Conservation (phyloP, 73 alveolate species). For the Paramecium sonneborni region DNA sequence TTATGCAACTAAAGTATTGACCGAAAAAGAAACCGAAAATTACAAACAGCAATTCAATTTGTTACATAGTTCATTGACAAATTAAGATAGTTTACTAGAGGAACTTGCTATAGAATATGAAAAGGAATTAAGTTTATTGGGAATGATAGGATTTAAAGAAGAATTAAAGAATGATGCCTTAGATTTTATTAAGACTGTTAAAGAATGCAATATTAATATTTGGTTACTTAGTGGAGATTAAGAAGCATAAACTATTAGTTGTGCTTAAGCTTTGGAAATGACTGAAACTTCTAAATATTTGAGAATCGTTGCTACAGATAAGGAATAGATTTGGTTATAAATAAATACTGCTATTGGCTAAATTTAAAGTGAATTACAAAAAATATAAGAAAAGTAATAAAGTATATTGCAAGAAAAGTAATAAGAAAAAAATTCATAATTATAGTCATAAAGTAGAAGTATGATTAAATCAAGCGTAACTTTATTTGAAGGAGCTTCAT, state of each 20-base stretch:
- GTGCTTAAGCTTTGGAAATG: slow-evolving; percentile 49
- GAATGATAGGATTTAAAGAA: slow-evolving; percentile 64
- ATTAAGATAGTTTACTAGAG: slow-evolving; percentile 34
- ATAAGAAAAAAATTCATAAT: not conserved
- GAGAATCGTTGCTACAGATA: not conserved
- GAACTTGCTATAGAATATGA: slow-evolving; percentile 54
- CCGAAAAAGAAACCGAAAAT: slow-evolving; percentile 12
- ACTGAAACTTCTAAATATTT: not conserved
- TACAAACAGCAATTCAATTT: not conserved
- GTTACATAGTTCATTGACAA: slow-evolving; percentile 50
- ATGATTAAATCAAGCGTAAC: slow-evolving; percentile 17
- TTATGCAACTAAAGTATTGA: slow-evolving; percentile 51
- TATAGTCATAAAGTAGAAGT: not conserved
- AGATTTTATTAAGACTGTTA: not conserved
- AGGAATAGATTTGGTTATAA: not conserved
- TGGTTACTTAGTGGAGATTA: slow-evolving; percentile 55
- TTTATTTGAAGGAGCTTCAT: slow-evolving; percentile 7
- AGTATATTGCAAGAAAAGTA: not conserved
- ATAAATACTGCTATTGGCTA: slow-evolving; percentile 33
- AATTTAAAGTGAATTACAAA: not conserved
- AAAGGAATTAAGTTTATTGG: slow-evolving; percentile 27
- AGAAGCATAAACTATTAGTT: slow-evolving; percentile 48
- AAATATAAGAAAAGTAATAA: not conserved
- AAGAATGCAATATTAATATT: slow-evolving; percentile 49
- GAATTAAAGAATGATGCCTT: slow-evolving; percentile 49